Percentiles rank a stretch among this genome's conserved stretches.
Conservation (phyloP, 495 filamentous ascomycete species). For the Amniculicola lignicola region DNA sequence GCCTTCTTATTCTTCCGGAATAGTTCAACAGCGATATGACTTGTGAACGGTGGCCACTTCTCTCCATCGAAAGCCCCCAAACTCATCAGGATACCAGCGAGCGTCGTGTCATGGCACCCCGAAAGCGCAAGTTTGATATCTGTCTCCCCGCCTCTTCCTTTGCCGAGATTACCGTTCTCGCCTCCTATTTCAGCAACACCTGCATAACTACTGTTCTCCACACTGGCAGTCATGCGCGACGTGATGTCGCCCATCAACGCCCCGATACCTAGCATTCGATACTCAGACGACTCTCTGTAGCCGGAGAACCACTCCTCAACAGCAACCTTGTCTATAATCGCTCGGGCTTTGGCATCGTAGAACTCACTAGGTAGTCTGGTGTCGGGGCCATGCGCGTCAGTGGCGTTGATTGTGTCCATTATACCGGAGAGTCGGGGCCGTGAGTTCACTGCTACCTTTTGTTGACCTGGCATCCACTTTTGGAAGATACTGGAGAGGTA, state of each 20-base stretch:
- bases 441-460: constrained; percentile 73
- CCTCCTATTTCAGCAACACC: constrained; percentile 52
- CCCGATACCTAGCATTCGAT: constrained; percentile 82
- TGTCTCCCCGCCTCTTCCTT: constrained; percentile 48
- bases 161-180: constrained; percentile 39
- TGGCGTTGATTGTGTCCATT: constrained; percentile 90
- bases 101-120: constrained; percentile 93
- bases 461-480: constrained; percentile 77
- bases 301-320: constrained; percentile 94
- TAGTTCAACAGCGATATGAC: constrained; percentile 85
- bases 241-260: constrained; percentile 78
- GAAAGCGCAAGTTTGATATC: constrained; percentile 69
- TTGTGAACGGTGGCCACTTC: constrained; percentile 88
- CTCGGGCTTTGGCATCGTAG: constrained; percentile 70
- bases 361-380: constrained; percentile 80
- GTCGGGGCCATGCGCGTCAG: constrained; percentile 75
- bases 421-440: constrained; percentile 83
- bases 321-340: constrained; percentile 71
- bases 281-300: constrained; percentile 79
- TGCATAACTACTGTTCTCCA: constrained; percentile 59
- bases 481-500: constrained; percentile 72
- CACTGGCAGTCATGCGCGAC: constrained; percentile 73
- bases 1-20: constrained; percentile 51
- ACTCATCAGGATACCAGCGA: constrained; percentile 73
- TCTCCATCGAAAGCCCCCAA: constrained; percentile 71